These are phyloP conservation scores for Phlegmacium glaucopus DNA, from an alignment of 768 basidiomycete species.

Conservation along the genomic window DNA sequence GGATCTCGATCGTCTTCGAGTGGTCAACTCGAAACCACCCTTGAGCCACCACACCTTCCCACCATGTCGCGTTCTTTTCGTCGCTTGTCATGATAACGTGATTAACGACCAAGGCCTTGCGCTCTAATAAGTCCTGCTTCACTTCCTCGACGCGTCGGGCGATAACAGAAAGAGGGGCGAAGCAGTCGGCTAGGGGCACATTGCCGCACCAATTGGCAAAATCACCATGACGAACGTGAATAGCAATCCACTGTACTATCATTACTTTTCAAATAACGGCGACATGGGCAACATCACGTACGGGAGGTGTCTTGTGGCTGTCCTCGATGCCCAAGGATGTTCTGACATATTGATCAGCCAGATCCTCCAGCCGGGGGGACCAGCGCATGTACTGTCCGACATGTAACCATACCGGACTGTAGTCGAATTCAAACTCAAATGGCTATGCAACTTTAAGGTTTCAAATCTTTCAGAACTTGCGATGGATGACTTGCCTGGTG, in stretches of 20 bases:
- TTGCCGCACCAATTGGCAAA: conserved; percentile 46
- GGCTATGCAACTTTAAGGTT: conserved; percentile 29
- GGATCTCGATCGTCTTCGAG: conserved; percentile 38
- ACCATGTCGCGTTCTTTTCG: conserved; percentile 55
- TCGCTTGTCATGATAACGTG: conserved; percentile 66
- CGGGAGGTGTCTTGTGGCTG: conserved; percentile 42
- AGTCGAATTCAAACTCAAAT: conserved; percentile 54
- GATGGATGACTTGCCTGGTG: conserved; percentile 34
- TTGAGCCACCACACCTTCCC: conserved; percentile 43
- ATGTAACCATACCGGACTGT: conserved; percentile 55
- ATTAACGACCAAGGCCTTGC: conserved; percentile 42
- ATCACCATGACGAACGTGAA: conserved; percentile 57
- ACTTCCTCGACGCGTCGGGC: conserved; percentile 55
- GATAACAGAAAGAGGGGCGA: conserved; percentile 50
- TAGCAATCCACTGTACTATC: conserved; percentile 45
- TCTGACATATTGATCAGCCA: conserved; percentile 45
- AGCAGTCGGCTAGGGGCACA: conserved; percentile 41
- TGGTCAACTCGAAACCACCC: conserved; percentile 57
- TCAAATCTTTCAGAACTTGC: not conserved
- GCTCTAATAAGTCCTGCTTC: conserved; percentile 41
- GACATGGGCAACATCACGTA: conserved; percentile 23
- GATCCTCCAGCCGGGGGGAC: conserved; percentile 34
- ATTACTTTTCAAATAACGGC: not conserved
- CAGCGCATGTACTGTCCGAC: conserved; percentile 52
- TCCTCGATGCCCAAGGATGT: conserved; percentile 37